Conservation (phyloP, 1,284 basidiomycete species). For the Athelia sp. region DNA sequence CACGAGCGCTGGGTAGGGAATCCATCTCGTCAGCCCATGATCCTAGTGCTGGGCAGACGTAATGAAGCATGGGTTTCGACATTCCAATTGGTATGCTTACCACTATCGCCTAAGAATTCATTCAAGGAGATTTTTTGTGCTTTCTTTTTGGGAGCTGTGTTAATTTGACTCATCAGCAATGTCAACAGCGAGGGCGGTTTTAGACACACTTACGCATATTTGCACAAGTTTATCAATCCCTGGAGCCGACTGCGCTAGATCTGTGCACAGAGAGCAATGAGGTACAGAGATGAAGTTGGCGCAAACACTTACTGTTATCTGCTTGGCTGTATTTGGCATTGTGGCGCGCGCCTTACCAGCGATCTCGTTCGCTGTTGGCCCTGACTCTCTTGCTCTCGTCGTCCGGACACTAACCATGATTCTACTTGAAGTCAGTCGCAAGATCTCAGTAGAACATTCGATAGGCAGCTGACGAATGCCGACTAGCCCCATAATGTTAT, state of each 20-base stretch:
- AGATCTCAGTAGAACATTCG: neutral
- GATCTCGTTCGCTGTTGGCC: neutral
- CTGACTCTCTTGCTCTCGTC: too few relatives aligned
- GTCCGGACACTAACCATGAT: slow-evolving; percentile 43
- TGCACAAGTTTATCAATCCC: neutral
- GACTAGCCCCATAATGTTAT: slow-evolving; percentile 84
- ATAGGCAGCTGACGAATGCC: neutral
- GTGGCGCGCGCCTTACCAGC: too few relatives aligned
- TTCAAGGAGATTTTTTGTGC: slow-evolving; percentile 86
- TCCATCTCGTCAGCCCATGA: slow-evolving; percentile 99
- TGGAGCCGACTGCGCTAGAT: too few relatives aligned
- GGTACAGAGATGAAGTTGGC: neutral
- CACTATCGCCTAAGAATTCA: slow-evolving; percentile 81
- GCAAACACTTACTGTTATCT: neutral
- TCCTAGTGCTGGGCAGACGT: slow-evolving; percentile 54
- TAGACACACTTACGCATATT: too few relatives aligned
- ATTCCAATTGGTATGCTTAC: slow-evolving; percentile 38
- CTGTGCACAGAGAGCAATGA: too few relatives aligned
- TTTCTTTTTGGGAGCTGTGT: slow-evolving; percentile 77
- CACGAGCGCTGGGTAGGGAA: slow-evolving; percentile 82
- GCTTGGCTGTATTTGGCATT: slow-evolving; percentile 1
- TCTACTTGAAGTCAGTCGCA: slow-evolving; percentile 55
- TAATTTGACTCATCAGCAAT: neutral
- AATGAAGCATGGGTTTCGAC: slow-evolving; percentile 14
- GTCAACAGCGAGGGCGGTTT: too few relatives aligned